Evolutionary conservation across 306 rosid genomes (phyloP).

Genomic region (Gastrolobium villosum): DNA sequence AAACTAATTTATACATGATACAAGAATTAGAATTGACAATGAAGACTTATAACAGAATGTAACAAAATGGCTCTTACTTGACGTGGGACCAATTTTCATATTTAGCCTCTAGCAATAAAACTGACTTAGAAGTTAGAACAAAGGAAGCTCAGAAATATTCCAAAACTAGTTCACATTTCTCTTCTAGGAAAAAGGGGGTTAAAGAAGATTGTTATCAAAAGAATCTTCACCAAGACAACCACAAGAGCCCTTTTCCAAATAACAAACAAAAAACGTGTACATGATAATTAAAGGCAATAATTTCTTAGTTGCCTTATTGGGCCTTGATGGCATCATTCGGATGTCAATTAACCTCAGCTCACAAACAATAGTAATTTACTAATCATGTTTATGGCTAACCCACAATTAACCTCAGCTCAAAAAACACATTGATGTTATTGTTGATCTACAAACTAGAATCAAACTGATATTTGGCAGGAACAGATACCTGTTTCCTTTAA

Average conservation of each 20-base stretch:
- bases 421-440: background rate
- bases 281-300: slow-evolving; percentile 37
- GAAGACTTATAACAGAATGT: slow-evolving; percentile 17
- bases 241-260: slow-evolving; percentile 29
- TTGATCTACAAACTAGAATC: slow-evolving; percentile 35
- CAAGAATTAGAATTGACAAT: slow-evolving; percentile 7
- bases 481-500: slow-evolving; percentile 89
- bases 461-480: slow-evolving; percentile 37
- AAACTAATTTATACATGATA: background rate
- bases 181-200: background rate
- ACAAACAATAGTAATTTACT: slow-evolving; percentile 17
- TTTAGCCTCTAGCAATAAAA: background rate
- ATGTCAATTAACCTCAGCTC: slow-evolving; percentile 30
- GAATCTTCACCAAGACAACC: slow-evolving; percentile 36
- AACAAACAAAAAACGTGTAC: slow-evolving; percentile 8
- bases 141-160: background rate
- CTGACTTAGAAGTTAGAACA: background rate
- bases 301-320: background rate
- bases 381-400: slow-evolving; percentile 33
- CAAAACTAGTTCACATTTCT: slow-evolving; percentile 13
- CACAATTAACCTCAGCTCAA: background rate
- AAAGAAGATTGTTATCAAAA: slow-evolving; percentile 26
- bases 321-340: slow-evolving; percentile 30
- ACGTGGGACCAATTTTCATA: background rate
- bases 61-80: background rate